A percentile compares a stretch with the other conserved stretches of the same genome.
Evolutionary conservation across 176 grass and related monocot species (phyloP).

Genomic region (Triticum turgidum): DNA sequence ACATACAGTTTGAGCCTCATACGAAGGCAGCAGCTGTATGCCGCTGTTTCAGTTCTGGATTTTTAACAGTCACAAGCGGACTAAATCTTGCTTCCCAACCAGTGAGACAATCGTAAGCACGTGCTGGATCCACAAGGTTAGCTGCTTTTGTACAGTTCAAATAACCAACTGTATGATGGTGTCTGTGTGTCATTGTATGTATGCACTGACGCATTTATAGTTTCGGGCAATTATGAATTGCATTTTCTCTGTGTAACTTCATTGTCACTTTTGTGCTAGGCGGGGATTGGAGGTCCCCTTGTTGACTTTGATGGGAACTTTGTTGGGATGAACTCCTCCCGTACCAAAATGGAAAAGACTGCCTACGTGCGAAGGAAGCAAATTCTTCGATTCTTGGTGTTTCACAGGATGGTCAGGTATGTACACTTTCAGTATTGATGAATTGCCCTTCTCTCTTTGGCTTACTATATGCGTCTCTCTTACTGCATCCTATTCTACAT

Average conservation of each 20-base stretch:
- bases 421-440: neutral
- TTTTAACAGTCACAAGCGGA: neutral
- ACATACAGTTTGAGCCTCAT: neutral
- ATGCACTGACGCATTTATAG: neutral
- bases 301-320: too few species aligned
- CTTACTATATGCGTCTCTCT: neutral
- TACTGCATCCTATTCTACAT: neutral
- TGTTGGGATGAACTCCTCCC: too few species aligned
- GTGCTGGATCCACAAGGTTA: neutral
- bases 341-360: too few species aligned
- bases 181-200: neutral
- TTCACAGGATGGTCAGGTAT: neutral
- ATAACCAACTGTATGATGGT: too few species aligned
- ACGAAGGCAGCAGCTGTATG: neutral
- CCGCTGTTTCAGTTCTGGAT: neutral
- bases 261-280: too few species aligned
- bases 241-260: too few species aligned
- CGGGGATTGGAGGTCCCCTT: too few species aligned
- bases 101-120: neutral
- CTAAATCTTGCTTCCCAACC: neutral
- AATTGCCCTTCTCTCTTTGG: neutral
- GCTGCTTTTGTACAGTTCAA: neutral
- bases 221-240: neutral
- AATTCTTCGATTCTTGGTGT: neutral
- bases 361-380: too few species aligned